Percentiles rank a stretch among this genome's conserved stretches.
Conservation (phyloP, 768 basidiomycete species). For the Mycena rebaudengoi region DNA sequence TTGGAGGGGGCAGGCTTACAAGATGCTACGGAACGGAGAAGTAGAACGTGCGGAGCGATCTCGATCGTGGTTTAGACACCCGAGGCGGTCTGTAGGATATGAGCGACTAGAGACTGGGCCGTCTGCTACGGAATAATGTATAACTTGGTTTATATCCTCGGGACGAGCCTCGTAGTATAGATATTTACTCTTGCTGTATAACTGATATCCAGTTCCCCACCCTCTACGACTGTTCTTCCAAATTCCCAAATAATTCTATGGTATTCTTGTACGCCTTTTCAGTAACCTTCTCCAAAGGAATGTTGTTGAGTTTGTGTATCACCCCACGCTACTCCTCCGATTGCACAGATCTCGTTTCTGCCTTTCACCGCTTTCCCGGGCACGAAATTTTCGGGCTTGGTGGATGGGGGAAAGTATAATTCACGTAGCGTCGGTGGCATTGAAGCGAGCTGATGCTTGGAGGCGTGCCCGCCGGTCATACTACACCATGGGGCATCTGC, state of each 20-base stretch:
- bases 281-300: slow-evolving; percentile 62
- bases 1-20: slow-evolving; percentile 89
- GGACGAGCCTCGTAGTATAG: neutral
- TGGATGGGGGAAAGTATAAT: slow-evolving; percentile 60
- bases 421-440: slow-evolving; percentile 56
- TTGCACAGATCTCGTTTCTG: slow-evolving; percentile 74
- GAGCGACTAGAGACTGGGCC: slow-evolving; percentile 39
- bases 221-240: slow-evolving; percentile 51
- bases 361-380: slow-evolving; percentile 74
- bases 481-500: slow-evolving; percentile 79
- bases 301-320: slow-evolving; percentile 55
- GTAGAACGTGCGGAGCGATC: slow-evolving; percentile 47
- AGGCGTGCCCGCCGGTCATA: slow-evolving; percentile 73
- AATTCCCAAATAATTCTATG: slow-evolving; percentile 61
- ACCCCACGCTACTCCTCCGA: slow-evolving; percentile 82
- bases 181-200: neutral
- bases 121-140: neutral
- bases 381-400: slow-evolving; percentile 66
- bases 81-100: slow-evolving; percentile 39
- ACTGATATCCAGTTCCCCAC: too few relatives aligned
- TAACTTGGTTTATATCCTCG: neutral
- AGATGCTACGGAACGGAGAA: slow-evolving; percentile 78
- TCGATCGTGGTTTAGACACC: slow-evolving; percentile 35
- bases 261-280: slow-evolving; percentile 73
- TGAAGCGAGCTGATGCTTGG: slow-evolving; percentile 55